Evolutionary conservation across 306 rosid species (phyloP).

Genomic region (Prinsepia uniflora): DNA sequence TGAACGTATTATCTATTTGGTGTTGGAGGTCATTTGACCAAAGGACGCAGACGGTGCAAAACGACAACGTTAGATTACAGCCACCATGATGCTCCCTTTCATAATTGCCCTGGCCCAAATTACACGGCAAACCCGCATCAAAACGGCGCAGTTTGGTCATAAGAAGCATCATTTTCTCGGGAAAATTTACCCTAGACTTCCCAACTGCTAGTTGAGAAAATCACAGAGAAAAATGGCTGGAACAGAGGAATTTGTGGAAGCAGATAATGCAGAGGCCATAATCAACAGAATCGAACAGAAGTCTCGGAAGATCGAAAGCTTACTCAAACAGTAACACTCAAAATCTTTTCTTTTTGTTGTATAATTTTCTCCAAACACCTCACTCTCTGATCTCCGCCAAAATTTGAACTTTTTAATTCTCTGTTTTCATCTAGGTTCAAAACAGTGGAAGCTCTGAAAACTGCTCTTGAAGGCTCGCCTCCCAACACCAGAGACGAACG

Average conservation of each 20-base stretch:
- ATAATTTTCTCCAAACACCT: neutral
- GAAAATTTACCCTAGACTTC: neutral
- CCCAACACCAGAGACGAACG: constrained; percentile 85
- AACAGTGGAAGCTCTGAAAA: constrained; percentile 87
- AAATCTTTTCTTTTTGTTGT: constrained; percentile 2
- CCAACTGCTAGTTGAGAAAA: constrained; percentile 15
- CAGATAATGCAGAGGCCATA: constrained; percentile 89
- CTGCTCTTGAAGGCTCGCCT: constrained; percentile 95
- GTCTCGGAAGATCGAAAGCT: constrained; percentile 87
- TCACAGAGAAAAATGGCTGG: constrained; percentile 48
- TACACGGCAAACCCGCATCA: neutral
- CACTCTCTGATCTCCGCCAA: neutral
- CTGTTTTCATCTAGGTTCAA: constrained; percentile 48
- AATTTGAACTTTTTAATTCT: neutral
- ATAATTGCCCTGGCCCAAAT: neutral
- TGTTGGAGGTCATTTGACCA: neutral
- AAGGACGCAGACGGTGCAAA: neutral
- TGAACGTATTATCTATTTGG: neutral
- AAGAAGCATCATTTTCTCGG: constrained; percentile 2
- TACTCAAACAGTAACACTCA: constrained; percentile 71
- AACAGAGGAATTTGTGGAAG: constrained; percentile 55
- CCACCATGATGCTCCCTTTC: neutral
- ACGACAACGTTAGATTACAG: neutral
- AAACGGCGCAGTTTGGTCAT: constrained; percentile 15
- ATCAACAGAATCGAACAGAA: constrained; percentile 91